Conservation (phyloP, 768 basidiomycete genomes). For the Boletus bicolor region DNA sequence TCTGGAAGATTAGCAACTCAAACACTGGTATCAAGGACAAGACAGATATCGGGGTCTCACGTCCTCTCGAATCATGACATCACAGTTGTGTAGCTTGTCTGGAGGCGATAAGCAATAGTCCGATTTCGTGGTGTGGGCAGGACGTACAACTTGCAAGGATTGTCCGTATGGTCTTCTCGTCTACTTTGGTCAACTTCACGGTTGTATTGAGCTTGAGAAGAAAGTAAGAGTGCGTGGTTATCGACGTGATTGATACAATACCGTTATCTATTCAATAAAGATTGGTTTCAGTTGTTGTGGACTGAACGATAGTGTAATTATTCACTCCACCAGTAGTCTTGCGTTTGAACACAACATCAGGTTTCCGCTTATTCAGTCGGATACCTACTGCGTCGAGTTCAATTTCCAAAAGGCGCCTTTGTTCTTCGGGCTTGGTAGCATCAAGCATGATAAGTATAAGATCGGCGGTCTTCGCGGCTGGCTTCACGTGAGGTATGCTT, state of each 20-base stretch:
- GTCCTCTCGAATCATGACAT: slow-evolving; percentile 98
- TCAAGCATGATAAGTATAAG: slow-evolving; percentile 92
- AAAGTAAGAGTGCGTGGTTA: background rate
- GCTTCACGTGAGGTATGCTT: slow-evolving; percentile 6
- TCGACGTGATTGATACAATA: slow-evolving; percentile 20
- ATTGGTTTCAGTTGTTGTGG: background rate
- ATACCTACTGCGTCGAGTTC: slow-evolving; percentile 98
- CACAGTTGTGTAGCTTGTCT: slow-evolving; percentile 93
- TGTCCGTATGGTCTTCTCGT: slow-evolving; percentile 91
- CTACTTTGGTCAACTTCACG: slow-evolving; percentile 90
- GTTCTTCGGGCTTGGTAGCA: slow-evolving; percentile 90
- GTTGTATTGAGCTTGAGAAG: slow-evolving; percentile 71
- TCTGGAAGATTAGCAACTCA: slow-evolving; percentile 44
- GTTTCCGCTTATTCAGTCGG: slow-evolving; percentile 82
- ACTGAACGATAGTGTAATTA: slow-evolving; percentile 7
- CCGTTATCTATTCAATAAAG: slow-evolving; percentile 58
- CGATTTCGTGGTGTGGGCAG: background rate
- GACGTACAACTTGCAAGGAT: slow-evolving; percentile 83
- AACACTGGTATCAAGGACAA: slow-evolving; percentile 2
- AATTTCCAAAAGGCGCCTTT: slow-evolving; percentile 80
- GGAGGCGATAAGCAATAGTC: slow-evolving; percentile 6
- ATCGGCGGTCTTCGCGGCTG: slow-evolving; percentile 87
- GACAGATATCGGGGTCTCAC: slow-evolving; percentile 38
- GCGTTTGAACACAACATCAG: slow-evolving; percentile 94
- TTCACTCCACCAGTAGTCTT: slow-evolving; percentile 89